phyloP scores from a whole-genome alignment of 176 grass and related monocot genomes.

The Zoysia pacifica region DNA sequence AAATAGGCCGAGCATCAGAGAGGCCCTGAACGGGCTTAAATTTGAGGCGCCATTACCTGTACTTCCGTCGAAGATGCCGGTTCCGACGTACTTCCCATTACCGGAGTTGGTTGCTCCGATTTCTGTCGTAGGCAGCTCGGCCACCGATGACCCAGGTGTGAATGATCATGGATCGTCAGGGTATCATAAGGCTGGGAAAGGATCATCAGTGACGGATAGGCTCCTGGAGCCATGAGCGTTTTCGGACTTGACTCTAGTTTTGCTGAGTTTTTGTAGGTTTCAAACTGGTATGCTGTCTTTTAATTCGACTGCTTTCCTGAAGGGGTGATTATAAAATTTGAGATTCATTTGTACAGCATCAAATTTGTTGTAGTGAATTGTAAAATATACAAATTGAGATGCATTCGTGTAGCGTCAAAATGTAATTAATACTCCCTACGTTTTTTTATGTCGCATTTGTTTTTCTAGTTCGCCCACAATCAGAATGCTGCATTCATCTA shows the following conservation, averaged over 20 bases:
- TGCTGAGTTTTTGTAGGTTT: not conserved
- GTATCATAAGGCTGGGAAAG: conserved; percentile 5
- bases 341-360: conserved; percentile 3
- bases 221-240: conserved; percentile 35
- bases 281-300: not conserved
- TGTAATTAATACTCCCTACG: not conserved
- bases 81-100: conserved; percentile 60
- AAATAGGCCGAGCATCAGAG: conserved; percentile 63
- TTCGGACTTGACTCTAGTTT: not conserved
- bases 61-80: conserved; percentile 58
- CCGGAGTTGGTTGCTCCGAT: conserved; percentile 34
- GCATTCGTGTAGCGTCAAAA: not conserved
- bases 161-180: conserved; percentile 23
- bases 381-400: not conserved
- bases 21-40: conserved; percentile 60
- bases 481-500: not conserved
- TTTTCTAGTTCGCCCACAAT: no score
- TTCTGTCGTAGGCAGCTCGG: conserved; percentile 12
- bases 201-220: conserved; percentile 16
- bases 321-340: not conserved
- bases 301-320: not conserved
- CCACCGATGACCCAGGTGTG: not conserved
- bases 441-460: not conserved
- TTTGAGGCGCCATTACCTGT: conserved; percentile 62
- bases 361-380: not conserved